Evolutionary conservation across 2,329 filamentous ascomycete species (phyloP).

Genomic region (Daldinia eschscholtzii): DNA sequence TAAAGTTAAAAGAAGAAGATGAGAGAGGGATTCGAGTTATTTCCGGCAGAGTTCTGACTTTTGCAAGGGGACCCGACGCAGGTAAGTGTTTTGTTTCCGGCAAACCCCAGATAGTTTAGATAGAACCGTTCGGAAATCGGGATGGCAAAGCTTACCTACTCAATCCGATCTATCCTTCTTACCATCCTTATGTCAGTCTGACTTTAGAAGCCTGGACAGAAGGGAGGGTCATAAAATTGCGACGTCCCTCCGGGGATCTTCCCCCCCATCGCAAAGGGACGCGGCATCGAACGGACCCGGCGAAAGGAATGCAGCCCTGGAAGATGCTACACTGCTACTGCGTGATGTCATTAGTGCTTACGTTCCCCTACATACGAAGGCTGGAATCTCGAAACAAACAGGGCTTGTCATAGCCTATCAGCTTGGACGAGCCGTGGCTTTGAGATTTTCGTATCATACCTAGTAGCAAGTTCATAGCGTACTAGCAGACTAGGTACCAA

Average conservation of each 20-base stretch:
- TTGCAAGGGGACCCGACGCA: neutral
- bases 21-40: constrained; percentile 14
- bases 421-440: neutral
- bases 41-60: constrained; percentile 17
- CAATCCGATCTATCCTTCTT: constrained; percentile 7
- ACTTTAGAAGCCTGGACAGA: neutral
- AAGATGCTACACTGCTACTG: constrained; percentile 12
- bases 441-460: neutral
- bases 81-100: neutral
- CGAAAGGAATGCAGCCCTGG: constrained; percentile 1
- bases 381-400: constrained; percentile 17
- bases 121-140: constrained; percentile 11
- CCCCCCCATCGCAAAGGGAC: neutral
- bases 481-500: no score
- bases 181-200: neutral
- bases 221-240: neutral
- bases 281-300: constrained; percentile 1
- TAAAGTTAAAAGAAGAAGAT: neutral
- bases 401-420: constrained; percentile 16
- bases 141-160: constrained; percentile 19
- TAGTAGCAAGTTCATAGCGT: neutral
- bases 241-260: neutral
- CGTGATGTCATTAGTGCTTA: constrained; percentile 39
- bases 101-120: neutral
- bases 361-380: constrained; percentile 8